Conservation (phyloP, 2,329 filamentous ascomycete species). For the Diplodia mutila region DNA sequence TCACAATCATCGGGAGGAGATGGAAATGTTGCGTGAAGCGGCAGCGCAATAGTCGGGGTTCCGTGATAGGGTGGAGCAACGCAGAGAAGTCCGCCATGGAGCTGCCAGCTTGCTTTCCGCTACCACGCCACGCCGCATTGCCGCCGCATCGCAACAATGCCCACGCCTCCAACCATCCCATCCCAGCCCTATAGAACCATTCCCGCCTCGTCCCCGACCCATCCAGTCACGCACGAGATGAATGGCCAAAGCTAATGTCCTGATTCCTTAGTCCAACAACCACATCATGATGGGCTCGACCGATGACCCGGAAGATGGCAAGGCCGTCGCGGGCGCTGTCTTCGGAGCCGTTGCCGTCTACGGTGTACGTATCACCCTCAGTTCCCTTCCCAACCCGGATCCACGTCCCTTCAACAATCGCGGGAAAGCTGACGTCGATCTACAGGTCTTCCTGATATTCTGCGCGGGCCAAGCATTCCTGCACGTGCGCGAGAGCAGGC, state of each 20-base stretch:
- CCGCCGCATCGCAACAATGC: neutral
- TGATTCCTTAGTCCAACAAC: slow-evolving; percentile 62
- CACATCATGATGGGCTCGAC: slow-evolving; percentile 80
- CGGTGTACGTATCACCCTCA: slow-evolving; percentile 63
- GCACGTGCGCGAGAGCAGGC: slow-evolving; percentile 79
- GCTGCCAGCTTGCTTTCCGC: neutral
- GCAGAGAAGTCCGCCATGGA: neutral
- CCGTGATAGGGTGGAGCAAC: neutral
- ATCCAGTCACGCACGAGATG: neutral
- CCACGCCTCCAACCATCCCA: neutral
- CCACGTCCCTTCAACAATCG: neutral
- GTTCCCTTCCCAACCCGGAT: neutral
- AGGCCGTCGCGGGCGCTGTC: slow-evolving; percentile 79
- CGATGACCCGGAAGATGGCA: slow-evolving; percentile 70
- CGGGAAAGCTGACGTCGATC: neutral
- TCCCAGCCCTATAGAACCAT: neutral
- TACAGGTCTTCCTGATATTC: slow-evolving; percentile 84
- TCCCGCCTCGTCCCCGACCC: neutral
- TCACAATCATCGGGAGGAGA: neutral
- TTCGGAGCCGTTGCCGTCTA: slow-evolving; percentile 91
- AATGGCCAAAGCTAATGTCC: slow-evolving; percentile 30
- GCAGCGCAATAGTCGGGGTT: neutral
- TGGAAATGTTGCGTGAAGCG: neutral
- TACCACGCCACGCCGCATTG: neutral
- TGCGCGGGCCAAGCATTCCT: slow-evolving; percentile 88